Conservation (phyloP, 768 basidiomycete species). For the Imleria badia region DNA sequence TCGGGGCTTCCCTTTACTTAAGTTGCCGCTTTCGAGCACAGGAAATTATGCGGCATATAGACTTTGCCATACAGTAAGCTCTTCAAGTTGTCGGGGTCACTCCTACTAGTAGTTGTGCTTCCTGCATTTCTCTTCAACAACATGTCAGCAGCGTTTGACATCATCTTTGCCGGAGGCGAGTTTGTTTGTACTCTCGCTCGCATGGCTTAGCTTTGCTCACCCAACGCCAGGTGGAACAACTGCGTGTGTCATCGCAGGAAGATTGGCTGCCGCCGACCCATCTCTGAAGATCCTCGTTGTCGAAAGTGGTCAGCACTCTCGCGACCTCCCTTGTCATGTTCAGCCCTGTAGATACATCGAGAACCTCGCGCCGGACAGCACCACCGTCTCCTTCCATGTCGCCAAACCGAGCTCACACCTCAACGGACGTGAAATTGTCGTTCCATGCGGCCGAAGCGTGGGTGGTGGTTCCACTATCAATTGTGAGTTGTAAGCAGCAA, state of each 20-base stretch:
- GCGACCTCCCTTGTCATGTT: conserved; percentile 44
- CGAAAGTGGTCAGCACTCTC: conserved; percentile 56
- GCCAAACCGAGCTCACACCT: conserved; percentile 42
- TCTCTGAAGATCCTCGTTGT: conserved; percentile 57
- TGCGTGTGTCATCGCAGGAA: conserved; percentile 53
- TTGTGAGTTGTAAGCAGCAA: conserved; percentile 35
- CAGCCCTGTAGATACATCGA: conserved; percentile 54
- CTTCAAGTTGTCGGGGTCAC: too few species aligned
- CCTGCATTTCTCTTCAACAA: too few species aligned
- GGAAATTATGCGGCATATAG: too few species aligned
- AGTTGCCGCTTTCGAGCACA: too few species aligned
- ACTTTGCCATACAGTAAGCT: too few species aligned
- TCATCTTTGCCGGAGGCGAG: conserved; percentile 59
- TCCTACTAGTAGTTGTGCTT: too few species aligned
- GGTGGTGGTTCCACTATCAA: conserved; percentile 67
- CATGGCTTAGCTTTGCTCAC: background rate
- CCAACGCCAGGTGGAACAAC: conserved; percentile 42
- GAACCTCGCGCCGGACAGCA: conserved; percentile 40
- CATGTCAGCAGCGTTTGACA: conserved; percentile 37
- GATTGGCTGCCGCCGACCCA: conserved; percentile 54
- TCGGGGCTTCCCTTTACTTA: too few species aligned
- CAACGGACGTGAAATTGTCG: conserved; percentile 43
- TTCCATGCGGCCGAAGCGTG: conserved; percentile 49
- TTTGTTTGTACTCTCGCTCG: background rate
- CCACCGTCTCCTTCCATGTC: conserved; percentile 44